Base-by-base conservation (phyloP, 345 rosid species). In the Limnanthes douglasii region DNA sequence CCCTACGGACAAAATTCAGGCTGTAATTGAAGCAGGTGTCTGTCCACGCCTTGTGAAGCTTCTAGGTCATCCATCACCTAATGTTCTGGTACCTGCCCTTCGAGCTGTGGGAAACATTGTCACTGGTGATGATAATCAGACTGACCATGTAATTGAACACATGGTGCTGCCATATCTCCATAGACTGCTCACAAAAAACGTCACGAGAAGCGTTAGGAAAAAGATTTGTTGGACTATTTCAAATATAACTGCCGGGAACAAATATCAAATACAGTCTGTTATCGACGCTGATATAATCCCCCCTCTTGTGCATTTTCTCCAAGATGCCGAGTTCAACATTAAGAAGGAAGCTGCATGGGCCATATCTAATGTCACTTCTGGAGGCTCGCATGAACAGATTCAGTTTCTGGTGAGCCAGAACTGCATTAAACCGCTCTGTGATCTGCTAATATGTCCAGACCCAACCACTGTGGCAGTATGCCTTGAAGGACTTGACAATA, bases 211-310 rank as follows among this genome's bases (percentile, higher is more conserved):
- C 52, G 64, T 73, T 40, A 73, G 63, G 62, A 73, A 73, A 56
- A 77, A 73, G 63, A 77, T 77, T 5, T 73, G 82, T 32, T 73
- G 83, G 83, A 73, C 78, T 11, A 70, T 73, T 33, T 73, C 83
- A 5, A 73, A 73, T 40, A 73, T 73, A 31, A 73, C 83, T 2
- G 83, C 83, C 52, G 83, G 83, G 17, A 73, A 73, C 61, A 66
- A 16, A 8, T 5, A 11, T 5, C 37, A 34, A 21, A 34, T 34
- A 15, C 41, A 60, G 66, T 37, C 45, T 34, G 61, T 60, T 9
- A 50, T 61, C 31, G 54, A 55, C 31, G 54, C 58, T 10, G 19
- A 39, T 36, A 41, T 61, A 11, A 50, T 61, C 7, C 50, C 46
- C 14, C 67, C 62, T 19, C 27, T 61, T 15, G 54, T 61, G 21